Base-by-base conservation (phyloP, 2,329 filamentous ascomycete genomes). In the Celoporthe dispersa region DNA sequence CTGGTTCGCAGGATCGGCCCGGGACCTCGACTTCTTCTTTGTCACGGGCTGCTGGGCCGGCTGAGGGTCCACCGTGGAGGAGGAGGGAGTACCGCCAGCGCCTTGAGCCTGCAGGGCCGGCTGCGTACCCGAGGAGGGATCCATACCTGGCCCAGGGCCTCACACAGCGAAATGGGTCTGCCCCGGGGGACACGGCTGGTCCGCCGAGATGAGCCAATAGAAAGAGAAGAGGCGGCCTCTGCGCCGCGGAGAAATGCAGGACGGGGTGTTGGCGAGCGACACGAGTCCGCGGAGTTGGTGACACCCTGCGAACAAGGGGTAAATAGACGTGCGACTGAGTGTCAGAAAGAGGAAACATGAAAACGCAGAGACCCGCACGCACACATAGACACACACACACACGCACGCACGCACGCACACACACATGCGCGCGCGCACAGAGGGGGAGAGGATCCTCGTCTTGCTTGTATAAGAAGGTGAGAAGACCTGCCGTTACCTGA, bases 21-120 rank as follows among this genome's bases (percentile, higher is more conserved):
- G 81, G 71, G 85, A 83, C 73, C 86, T 81, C 25, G 85, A 75
- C 76, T 86, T 87, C 79, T 87, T 88, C 79, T 82, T 85, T 61
- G 76, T 74, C 22, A 74, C 73, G 60, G 75, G 39, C 31, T 66
- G 61, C 31, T 69, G 59, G 14, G 53, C 60, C 35, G 28, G 33
- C 51, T 7, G 53, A 51, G 51, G 22, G 12, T 31, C 39, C n/a
- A 33, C 48, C 51, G 14, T 19, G 16, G 41, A 44, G 22, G 16
- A 48, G 44, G 44, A 44, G 11, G 16, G 25, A 28, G n/a, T n/a
- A n/a, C n/a, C 65, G n/a, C 65, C 65, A 7, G 65, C 59, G 25
- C 44, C 39, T n/a, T 66, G 68, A 14, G 55, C 39, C 63, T 67
- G 69, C 16, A 66, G 64, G 14, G 35, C 55, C n/a, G 70, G 66